Conservation (phyloP, 179 eudicot genomes). For the Spergularia azorica region DNA sequence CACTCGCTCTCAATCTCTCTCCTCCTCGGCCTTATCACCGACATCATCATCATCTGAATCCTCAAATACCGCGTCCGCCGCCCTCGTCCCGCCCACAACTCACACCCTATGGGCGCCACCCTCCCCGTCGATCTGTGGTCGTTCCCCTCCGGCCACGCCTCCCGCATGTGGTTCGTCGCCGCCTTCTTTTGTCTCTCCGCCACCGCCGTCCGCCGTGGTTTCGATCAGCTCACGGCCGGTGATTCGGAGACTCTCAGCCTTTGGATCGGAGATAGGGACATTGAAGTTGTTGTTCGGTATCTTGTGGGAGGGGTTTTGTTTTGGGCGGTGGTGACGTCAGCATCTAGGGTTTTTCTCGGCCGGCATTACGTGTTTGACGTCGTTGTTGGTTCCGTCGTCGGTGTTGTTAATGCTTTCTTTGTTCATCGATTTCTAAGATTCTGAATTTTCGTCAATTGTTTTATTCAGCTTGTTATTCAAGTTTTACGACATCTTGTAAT, state of each 20-base stretch:
- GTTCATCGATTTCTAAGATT: constrained; percentile 40
- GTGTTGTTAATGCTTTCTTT: constrained; percentile 55
- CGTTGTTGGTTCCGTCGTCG: constrained; percentile 64
- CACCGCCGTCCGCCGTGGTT: constrained; percentile 18
- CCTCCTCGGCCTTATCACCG: constrained; percentile 53
- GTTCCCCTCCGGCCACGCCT: constrained; percentile 84
- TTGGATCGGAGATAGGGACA: constrained; percentile 34
- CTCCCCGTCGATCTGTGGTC: constrained; percentile 85
- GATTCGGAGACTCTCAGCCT: constrained; percentile 30
- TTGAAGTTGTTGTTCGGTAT: constrained; percentile 24
- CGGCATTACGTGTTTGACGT: constrained; percentile 82
- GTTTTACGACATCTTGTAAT: too few relatives aligned
- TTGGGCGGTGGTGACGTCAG: constrained; percentile 63
- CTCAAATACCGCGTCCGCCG: constrained; percentile 68
- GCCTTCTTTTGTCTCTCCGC: constrained; percentile 41
- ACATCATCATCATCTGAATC: constrained; percentile 51
- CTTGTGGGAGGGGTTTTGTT: constrained; percentile 29
- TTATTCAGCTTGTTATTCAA: too few relatives aligned
- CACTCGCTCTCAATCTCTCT: constrained; percentile 39
- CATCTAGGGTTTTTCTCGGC: constrained; percentile 79
- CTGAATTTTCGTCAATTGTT: not conserved
- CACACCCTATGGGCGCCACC: constrained; percentile 58
- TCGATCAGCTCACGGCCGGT: constrained; percentile 36
- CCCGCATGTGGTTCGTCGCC: constrained; percentile 70
- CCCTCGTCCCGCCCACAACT: constrained; percentile 70